Evolutionary conservation across 164 flowering plant species (phyloP).

Genomic region (Cinnamomum micranthum): DNA sequence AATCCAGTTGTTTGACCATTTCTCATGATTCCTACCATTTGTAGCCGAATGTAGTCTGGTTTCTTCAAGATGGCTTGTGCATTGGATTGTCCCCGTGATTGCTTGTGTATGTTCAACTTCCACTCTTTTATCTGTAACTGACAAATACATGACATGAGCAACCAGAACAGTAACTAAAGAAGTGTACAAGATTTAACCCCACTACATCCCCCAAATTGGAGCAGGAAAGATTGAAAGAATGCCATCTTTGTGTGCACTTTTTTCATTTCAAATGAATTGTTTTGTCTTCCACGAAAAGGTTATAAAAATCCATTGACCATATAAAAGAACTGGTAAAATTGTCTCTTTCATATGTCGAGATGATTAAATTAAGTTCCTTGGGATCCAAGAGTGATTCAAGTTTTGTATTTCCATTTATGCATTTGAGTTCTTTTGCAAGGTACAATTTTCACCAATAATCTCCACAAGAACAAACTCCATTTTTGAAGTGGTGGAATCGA

Average conservation of each 20-base stretch:
- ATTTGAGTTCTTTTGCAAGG: neutral
- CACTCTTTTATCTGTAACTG: constrained; percentile 9
- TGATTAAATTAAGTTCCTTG: constrained; percentile 21
- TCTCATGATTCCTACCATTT: neutral
- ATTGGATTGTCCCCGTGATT: neutral
- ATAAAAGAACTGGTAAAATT: constrained; percentile 15
- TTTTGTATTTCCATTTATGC: neutral
- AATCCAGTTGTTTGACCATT: neutral
- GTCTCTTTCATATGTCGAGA: constrained; percentile 8
- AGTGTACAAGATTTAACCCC: constrained; percentile 23
- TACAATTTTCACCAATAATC: neutral
- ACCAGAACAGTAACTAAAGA: constrained; percentile 25
- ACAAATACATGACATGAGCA: constrained; percentile 24
- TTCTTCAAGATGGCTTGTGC: neutral
- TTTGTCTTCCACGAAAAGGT: constrained; percentile 24
- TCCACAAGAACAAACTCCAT: neutral
- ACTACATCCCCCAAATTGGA: constrained; percentile 20
- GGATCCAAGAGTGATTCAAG: constrained; percentile 23
- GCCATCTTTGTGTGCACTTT: constrained; percentile 23
- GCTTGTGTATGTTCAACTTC: neutral
- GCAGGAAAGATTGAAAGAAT: constrained; percentile 5
- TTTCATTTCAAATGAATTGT: constrained; percentile 27
- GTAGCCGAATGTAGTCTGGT: neutral
- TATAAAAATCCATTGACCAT: neutral
- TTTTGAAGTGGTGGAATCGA: neutral